Conservation (phyloP, 2,329 filamentous ascomycete genomes). For the Thelonectria olida region DNA sequence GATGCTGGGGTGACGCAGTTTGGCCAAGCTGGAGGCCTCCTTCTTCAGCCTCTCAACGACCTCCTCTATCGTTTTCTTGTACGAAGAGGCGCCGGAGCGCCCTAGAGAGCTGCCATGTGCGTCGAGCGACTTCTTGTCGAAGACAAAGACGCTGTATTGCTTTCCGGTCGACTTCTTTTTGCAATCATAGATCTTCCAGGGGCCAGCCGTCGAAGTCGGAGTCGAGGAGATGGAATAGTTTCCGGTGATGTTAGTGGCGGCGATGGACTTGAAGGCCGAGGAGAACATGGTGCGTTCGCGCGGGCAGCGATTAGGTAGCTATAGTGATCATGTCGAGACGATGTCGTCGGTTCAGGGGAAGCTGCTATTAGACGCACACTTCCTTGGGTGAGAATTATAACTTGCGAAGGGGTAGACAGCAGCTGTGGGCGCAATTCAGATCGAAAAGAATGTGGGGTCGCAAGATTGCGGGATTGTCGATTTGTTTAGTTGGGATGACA, state of each 20-base stretch:
- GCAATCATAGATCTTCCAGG: conserved; percentile 97
- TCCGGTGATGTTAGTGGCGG: conserved; percentile 86
- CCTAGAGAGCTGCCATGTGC: conserved; percentile 54
- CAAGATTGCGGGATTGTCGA: conserved; percentile 13
- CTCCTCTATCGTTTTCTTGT: conserved; percentile 87
- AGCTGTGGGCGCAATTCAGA: neutral
- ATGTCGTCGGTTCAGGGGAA: conserved; percentile 11
- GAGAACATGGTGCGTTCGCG: conserved; percentile 76
- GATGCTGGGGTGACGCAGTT: conserved; percentile 89
- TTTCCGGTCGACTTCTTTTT: conserved; percentile 97
- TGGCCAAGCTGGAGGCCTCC: conserved; percentile 88
- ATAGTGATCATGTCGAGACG: conserved; percentile 40
- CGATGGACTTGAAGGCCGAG: conserved; percentile 91
- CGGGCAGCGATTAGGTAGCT: conserved; percentile 25
- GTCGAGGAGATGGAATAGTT: conserved; percentile 87
- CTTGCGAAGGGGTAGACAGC: neutral
- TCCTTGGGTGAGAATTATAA: neutral
- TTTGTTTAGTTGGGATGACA: conserved; percentile 22
- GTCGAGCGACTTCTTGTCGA: conserved; percentile 89
- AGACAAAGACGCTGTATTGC: conserved; percentile 89
- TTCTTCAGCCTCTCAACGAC: conserved; percentile 91
- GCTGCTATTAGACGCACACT: conserved; percentile 9
- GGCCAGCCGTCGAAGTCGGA: conserved; percentile 82
- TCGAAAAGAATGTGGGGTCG: conserved; percentile 20
- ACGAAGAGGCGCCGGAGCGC: conserved; percentile 63